Conservation (phyloP, 345 rosid genomes). For the Diplotaxis tenuifolia region DNA sequence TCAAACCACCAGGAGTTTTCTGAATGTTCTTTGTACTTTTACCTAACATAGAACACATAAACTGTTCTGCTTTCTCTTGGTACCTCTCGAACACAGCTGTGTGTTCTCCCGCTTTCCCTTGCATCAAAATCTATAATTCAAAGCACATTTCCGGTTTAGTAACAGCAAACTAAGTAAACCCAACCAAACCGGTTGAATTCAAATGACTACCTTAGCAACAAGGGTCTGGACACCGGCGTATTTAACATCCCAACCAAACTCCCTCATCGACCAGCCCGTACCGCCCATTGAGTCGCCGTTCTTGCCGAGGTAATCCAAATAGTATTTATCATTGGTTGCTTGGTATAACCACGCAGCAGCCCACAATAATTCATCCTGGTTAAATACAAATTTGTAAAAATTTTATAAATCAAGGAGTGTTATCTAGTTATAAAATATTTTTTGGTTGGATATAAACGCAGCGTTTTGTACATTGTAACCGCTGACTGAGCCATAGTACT, state of each 20-base stretch:
- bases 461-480: conserved; percentile 70
- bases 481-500: conserved; percentile 78
- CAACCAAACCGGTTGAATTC: background rate
- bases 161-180: background rate
- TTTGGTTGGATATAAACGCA: background rate
- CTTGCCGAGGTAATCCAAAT: conserved; percentile 73
- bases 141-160: conserved; percentile 3
- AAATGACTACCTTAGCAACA: conserved; percentile 67
- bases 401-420: background rate
- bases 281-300: conserved; percentile 86
- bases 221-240: conserved; percentile 89
- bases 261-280: conserved; percentile 80
- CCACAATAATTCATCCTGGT: conserved; percentile 88
- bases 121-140: conserved; percentile 65
- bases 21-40: conserved; percentile 58
- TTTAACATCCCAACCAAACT: conserved; percentile 93
- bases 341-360: conserved; percentile 89
- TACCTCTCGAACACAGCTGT: conserved; percentile 63
- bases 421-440: background rate
- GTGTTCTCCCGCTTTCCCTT: conserved; percentile 65
- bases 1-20: conserved; percentile 83
- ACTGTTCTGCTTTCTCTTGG: conserved; percentile 77
- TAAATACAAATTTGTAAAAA: background rate
- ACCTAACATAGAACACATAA: conserved; percentile 80
- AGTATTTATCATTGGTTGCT: conserved; percentile 67